Evolutionary conservation across 2,329 filamentous ascomycete genomes (phyloP).

Genomic region (Penicillium sp.): DNA sequence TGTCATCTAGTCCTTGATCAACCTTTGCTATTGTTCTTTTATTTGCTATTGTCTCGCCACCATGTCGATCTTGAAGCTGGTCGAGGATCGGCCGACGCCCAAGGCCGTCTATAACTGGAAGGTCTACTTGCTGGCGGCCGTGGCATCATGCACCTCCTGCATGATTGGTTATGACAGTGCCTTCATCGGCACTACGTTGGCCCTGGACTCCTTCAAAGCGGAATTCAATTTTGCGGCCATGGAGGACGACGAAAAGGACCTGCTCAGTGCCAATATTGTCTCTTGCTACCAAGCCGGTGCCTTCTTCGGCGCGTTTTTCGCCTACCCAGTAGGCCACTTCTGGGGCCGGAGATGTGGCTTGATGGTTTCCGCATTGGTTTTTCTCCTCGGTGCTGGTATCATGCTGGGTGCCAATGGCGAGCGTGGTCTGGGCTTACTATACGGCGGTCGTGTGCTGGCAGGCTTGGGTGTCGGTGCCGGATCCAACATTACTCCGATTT

Average conservation of each 20-base stretch:
- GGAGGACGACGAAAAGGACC: constrained; percentile 32
- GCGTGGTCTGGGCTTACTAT: constrained; percentile 56
- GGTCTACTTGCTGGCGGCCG: constrained; percentile 50
- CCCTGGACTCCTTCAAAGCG: constrained; percentile 60
- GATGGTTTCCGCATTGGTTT: constrained; percentile 56
- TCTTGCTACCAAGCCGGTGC: constrained; percentile 77
- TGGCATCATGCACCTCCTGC: constrained; percentile 53
- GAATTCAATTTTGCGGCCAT: constrained; percentile 62
- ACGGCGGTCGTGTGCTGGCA: constrained; percentile 49
- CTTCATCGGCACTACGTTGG: constrained; percentile 72
- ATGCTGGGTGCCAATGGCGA: constrained; percentile 62
- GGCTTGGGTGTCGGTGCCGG: constrained; percentile 51
- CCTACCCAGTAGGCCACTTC: constrained; percentile 61
- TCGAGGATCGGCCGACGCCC: constrained; percentile 50
- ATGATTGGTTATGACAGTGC: constrained; percentile 63
- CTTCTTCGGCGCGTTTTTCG: constrained; percentile 71
- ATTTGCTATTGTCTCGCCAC: constrained; percentile 6
- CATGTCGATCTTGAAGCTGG: constrained; percentile 39
- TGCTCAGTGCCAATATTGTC: constrained; percentile 69
- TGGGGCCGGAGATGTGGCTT: constrained; percentile 62
- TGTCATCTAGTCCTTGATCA: neutral
- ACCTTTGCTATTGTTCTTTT: too few relatives aligned
- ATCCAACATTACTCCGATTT: constrained; percentile 53
- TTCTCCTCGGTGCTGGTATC: constrained; percentile 64
- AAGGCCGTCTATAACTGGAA: constrained; percentile 56